Evolutionary conservation across 2,329 filamentous ascomycete species (phyloP).

Genomic region (Talaromyces sp.): DNA sequence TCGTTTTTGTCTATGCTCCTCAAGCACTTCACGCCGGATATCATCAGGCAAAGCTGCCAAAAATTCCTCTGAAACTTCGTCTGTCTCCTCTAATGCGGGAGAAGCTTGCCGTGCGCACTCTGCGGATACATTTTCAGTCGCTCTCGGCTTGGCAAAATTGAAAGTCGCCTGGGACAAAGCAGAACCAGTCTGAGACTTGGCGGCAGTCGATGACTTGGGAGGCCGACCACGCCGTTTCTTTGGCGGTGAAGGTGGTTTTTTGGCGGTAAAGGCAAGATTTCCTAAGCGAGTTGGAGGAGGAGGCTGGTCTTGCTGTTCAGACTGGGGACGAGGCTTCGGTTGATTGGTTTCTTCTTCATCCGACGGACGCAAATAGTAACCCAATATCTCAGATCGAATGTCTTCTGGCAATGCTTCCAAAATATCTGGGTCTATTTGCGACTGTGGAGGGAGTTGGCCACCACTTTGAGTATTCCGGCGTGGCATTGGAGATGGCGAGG

Average conservation of each 20-base stretch:
- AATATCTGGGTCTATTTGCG: slow-evolving; percentile 79
- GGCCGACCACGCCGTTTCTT: slow-evolving; percentile 56
- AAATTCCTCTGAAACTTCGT: slow-evolving; percentile 60
- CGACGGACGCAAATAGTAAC: slow-evolving; percentile 53
- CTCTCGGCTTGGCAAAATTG: slow-evolving; percentile 35
- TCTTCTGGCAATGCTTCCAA: slow-evolving; percentile 79
- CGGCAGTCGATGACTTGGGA: slow-evolving; percentile 35
- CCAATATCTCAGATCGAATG: slow-evolving; percentile 75
- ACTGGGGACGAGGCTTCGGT: slow-evolving; percentile 13
- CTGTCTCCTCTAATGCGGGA: slow-evolving; percentile 22
- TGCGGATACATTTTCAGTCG: slow-evolving; percentile 13
- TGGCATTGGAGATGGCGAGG: slow-evolving; percentile 30
- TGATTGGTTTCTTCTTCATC: slow-evolving; percentile 21
- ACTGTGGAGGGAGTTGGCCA: slow-evolving; percentile 52
- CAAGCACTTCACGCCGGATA: slow-evolving; percentile 69
- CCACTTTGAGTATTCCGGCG: slow-evolving; percentile 16
- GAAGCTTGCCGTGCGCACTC: slow-evolving; percentile 18
- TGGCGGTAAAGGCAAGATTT: slow-evolving; percentile 9
- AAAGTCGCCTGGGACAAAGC: slow-evolving; percentile 71
- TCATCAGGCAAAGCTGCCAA: slow-evolving; percentile 78
- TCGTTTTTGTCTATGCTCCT: slow-evolving; percentile 61
- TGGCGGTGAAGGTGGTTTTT: slow-evolving; percentile 55
- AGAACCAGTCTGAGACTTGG: slow-evolving; percentile 45
- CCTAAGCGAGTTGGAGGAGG: neutral
- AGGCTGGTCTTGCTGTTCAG: slow-evolving; percentile 34